A percentile compares a stretch with the other conserved stretches of the same genome.
phyloP scores from a whole-genome alignment of 192 early-diverging fungal species.

The Backusella circina region DNA sequence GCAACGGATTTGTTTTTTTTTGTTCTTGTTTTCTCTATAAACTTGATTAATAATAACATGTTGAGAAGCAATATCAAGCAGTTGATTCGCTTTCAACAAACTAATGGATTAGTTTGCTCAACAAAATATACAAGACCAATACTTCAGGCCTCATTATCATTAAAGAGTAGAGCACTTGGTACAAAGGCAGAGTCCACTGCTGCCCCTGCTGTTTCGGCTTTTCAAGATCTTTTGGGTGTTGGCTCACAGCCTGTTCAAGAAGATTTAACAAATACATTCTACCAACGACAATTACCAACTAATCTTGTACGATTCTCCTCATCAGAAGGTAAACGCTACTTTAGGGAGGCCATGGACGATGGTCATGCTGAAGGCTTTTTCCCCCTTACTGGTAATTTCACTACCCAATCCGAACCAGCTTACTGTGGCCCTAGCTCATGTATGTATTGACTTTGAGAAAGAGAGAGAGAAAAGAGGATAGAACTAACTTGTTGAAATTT shows the following conservation, averaged over 20 bases:
- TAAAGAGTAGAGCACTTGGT: background rate
- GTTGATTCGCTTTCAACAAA: background rate
- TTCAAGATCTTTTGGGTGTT: constrained; percentile 15
- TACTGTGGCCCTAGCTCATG: constrained; percentile 84
- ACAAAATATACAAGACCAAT: background rate
- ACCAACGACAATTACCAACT: constrained; percentile 57
- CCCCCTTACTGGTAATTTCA: constrained; percentile 83
- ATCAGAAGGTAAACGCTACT: constrained; percentile 68
- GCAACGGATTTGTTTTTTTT: background rate
- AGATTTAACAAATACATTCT: constrained; percentile 30
- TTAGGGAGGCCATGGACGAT: constrained; percentile 70
- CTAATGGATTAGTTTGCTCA: background rate
- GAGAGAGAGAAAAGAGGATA: background rate
- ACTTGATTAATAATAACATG: background rate
- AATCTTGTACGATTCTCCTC: constrained; percentile 78
- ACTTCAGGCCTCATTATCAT: background rate
- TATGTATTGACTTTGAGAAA: background rate
- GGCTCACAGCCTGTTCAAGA: background rate
- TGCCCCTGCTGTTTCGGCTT: constrained; percentile 1
- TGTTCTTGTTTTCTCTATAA: background rate
- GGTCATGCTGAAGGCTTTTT: constrained; percentile 87
- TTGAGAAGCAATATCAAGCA: background rate
- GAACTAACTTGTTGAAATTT: background rate
- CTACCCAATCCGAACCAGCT: constrained; percentile 86
- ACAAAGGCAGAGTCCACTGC: background rate